These are phyloP conservation scores for Penicillium dipodomyicola DNA, from an alignment of 495 filamentous ascomycete species.

Conservation along the genomic window DNA sequence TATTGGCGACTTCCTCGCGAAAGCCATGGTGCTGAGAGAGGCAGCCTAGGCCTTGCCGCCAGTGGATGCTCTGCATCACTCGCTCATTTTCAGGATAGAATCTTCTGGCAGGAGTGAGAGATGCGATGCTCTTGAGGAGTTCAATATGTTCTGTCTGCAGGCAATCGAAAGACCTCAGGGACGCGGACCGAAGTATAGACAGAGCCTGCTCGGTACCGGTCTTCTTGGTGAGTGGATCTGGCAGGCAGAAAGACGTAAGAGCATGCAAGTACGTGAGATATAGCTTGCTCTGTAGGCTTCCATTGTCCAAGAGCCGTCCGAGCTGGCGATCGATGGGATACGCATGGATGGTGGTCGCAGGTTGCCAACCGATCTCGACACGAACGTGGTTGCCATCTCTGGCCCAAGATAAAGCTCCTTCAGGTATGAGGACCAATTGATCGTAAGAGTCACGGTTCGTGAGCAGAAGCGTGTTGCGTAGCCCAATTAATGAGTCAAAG, in stretches of 20 bases:
- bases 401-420: constrained; percentile 26
- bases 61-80: constrained; percentile 12
- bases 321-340: constrained; percentile 51
- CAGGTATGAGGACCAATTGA: constrained; percentile 52
- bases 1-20: constrained; percentile 3
- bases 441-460: constrained; percentile 13
- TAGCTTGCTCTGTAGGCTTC: constrained; percentile 53
- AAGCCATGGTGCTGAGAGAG: constrained; percentile 13
- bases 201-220: constrained; percentile 65
- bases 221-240: constrained; percentile 53
- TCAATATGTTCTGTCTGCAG: constrained; percentile 1
- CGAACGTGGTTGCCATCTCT: constrained; percentile 36
- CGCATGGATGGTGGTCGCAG: constrained; percentile 32
- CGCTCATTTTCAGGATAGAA: constrained; percentile 54
- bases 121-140: constrained; percentile 43
- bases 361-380: constrained; percentile 33
- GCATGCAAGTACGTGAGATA: constrained; percentile 58
- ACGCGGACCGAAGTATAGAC: constrained; percentile 45
- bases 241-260: constrained; percentile 56
- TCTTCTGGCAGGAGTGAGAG: constrained; percentile 47
- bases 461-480: constrained; percentile 55
- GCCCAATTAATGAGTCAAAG: constrained; percentile 49
- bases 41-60: not conserved
- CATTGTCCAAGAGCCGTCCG: constrained; percentile 49
- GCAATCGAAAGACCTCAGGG: constrained; percentile 47